Evolutionary conservation across 768 basidiomycete species (phyloP), one percentile per base, ranked within the genome.

Genomic region (Suillus subalutaceus): DNA sequence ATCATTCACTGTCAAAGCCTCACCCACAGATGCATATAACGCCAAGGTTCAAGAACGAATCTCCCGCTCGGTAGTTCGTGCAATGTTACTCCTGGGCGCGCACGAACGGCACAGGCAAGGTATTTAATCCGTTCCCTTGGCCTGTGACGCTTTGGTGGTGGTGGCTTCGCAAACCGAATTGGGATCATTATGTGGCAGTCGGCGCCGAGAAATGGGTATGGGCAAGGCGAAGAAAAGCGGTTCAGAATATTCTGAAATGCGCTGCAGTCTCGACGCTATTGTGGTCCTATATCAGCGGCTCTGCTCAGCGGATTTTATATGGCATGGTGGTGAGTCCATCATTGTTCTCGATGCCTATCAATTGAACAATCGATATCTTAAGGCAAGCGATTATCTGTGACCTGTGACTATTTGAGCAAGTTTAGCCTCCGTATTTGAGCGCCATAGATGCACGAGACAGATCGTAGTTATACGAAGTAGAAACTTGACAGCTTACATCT

Each of bases 81-180:
- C 69, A 74, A 10, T 83, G 81, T 66, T 60, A 67, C 23, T 82
- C 83, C 15, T 85, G 82, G 81, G 81, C 83, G 67, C 79, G 79
- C 2, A 72, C 71, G 1, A 75, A 74, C 9, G 74, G 77, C 7
- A 73, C 63, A 7, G 83, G 83, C 5, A 83, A 79, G 65, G 69
- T 78, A 8, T 77, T 73, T 38, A 74, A 70, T 57, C 75, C 79
- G 7, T 85, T 84, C 65, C 84, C 81, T 40, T 81, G 83, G 70
- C 65, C 70, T 5, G 70, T 72, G 9, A 65, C 69, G 3, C 48
- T 71, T n/a, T 77, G 75, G 67, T 82, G 79, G 76, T 74, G 73
- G 70, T 75, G 74, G 74, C 73, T 80, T 43, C 78, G 77, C 32
- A 70, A 66, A 20, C 78, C 78, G 8, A 70, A 67, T 41, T 81